phyloP scores from a whole-genome alignment of 2,329 filamentous ascomycete species.

The Neonectria coccinea region DNA sequence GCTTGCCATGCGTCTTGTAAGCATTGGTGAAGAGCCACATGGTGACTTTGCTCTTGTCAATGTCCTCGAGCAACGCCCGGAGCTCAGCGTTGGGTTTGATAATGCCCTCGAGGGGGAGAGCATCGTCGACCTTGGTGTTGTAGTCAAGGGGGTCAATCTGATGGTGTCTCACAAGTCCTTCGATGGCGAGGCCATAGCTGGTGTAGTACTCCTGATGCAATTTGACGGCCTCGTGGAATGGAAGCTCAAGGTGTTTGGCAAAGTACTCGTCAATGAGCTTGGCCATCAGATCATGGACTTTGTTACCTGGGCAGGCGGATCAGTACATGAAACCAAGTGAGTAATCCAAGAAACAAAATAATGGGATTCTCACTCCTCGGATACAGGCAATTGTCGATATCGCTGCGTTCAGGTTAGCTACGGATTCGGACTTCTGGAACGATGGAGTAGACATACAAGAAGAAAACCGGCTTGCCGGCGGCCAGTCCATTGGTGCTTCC shows the following conservation, averaged over 20 bases:
- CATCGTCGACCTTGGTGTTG: slow-evolving; percentile 94
- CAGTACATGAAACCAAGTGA: slow-evolving; percentile 21
- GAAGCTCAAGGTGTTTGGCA: slow-evolving; percentile 77
- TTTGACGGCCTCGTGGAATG: slow-evolving; percentile 81
- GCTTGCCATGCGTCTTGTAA: slow-evolving; percentile 86
- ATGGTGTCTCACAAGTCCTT: slow-evolving; percentile 93
- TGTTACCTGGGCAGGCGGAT: slow-evolving; percentile 65
- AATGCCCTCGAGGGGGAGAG: slow-evolving; percentile 85
- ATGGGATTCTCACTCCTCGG: slow-evolving; percentile 74
- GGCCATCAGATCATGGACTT: slow-evolving; percentile 90
- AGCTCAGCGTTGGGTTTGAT: slow-evolving; percentile 83
- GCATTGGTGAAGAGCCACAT: slow-evolving; percentile 98
- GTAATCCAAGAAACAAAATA: too few species aligned
- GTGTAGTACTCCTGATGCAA: slow-evolving; percentile 94
- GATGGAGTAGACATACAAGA: slow-evolving; percentile 52
- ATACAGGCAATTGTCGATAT: slow-evolving; percentile 99
- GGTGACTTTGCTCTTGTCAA: slow-evolving; percentile 86
- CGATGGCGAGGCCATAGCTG: slow-evolving; percentile 96
- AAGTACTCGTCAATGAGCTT: slow-evolving; percentile 78
- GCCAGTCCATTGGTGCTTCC: slow-evolving; percentile 50
- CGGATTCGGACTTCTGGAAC: background rate
- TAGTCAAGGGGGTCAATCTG: slow-evolving; percentile 96
- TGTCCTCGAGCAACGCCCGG: slow-evolving; percentile 80
- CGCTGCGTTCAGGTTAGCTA: slow-evolving; percentile 67
- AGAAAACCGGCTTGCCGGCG: slow-evolving; percentile 55